A percentile compares a stretch with the other conserved stretches of the same genome.
Evolutionary conservation across 441 rosid species (phyloP).

Genomic region (Francoa sonchifolia): DNA sequence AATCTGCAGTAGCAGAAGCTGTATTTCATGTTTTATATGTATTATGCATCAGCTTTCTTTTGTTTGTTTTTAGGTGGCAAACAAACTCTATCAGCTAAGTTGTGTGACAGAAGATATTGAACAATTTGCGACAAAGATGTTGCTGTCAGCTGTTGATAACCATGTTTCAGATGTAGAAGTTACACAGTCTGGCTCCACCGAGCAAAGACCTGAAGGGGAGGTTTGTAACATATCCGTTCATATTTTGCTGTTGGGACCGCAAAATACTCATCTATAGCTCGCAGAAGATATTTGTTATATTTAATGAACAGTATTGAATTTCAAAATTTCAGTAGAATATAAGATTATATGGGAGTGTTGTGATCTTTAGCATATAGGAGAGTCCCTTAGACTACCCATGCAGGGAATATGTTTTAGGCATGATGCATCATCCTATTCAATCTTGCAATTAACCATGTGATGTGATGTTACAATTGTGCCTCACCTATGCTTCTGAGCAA

Average conservation of each 20-base stretch:
- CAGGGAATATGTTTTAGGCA: no score
- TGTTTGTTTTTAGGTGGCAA: constrained; percentile 65
- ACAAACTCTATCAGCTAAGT: constrained; percentile 83
- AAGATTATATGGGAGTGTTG: no score
- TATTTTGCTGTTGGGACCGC: background rate
- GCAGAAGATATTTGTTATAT: no score
- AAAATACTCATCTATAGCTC: background rate
- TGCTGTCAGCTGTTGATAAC: constrained; percentile 60
- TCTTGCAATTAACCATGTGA: no score
- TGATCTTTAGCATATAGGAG: background rate
- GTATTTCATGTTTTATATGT: constrained; percentile 8
- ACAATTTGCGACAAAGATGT: constrained; percentile 77
- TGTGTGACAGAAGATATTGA: constrained; percentile 68
- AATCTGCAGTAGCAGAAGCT: no score
- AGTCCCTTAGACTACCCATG: background rate
- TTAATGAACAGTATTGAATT: no score
- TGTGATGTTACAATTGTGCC: no score
- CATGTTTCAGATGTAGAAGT: constrained; percentile 26
- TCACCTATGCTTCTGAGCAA: no score
- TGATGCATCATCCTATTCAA: no score
- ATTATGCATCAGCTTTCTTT: constrained; percentile 3
- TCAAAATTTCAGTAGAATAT: no score
- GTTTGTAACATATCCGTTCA: constrained; percentile 32
- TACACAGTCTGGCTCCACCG: constrained; percentile 32
- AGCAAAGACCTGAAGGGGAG: constrained; percentile 51